phyloP scores from a whole-genome alignment of 2,329 filamentous ascomycete species.

The Fusarium pseudocircinatum region DNA sequence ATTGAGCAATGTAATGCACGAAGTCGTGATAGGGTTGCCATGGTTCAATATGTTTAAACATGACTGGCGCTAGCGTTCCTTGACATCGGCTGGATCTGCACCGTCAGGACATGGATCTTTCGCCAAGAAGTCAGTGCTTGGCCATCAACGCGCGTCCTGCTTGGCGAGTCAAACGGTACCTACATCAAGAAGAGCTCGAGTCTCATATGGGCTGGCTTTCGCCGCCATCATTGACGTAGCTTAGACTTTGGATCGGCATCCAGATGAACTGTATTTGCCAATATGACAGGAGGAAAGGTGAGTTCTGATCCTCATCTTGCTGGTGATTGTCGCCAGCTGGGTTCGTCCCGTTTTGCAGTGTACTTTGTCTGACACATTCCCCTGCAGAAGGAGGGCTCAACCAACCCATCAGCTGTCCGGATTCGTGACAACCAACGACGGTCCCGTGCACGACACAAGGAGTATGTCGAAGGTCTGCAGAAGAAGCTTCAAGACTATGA shows the following conservation, averaged over 20 bases:
- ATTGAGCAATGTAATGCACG: slow-evolving; percentile 22
- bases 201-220: slow-evolving; percentile 38
- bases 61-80: slow-evolving; percentile 40
- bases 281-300: slow-evolving; percentile 45
- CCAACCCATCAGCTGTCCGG: slow-evolving; percentile 49
- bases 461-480: slow-evolving; percentile 60
- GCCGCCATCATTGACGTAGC: slow-evolving; percentile 35
- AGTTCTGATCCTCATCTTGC: slow-evolving; percentile 29
- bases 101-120: slow-evolving; percentile 42
- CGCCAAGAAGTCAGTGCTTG: slow-evolving; percentile 44
- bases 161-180: slow-evolving; percentile 43
- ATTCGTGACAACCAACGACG: slow-evolving; percentile 64
- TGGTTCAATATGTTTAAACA: slow-evolving; percentile 42
- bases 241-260: slow-evolving; percentile 34
- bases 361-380: slow-evolving; percentile 34
- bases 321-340: slow-evolving; percentile 8
- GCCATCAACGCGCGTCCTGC: slow-evolving; percentile 45
- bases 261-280: slow-evolving; percentile 35
- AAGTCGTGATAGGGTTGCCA: slow-evolving; percentile 43
- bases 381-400: slow-evolving; percentile 41
- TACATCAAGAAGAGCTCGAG: slow-evolving; percentile 42
- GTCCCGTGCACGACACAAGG: slow-evolving; percentile 61
- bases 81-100: slow-evolving; percentile 44
- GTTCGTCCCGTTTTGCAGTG: slow-evolving; percentile 8
- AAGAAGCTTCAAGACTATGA: slow-evolving; percentile 58